Percentiles rank a stretch among this genome's conserved stretches.
Evolutionary conservation across 2,329 filamentous ascomycete species (phyloP).

Genomic region (Chaetomium strumarium): DNA sequence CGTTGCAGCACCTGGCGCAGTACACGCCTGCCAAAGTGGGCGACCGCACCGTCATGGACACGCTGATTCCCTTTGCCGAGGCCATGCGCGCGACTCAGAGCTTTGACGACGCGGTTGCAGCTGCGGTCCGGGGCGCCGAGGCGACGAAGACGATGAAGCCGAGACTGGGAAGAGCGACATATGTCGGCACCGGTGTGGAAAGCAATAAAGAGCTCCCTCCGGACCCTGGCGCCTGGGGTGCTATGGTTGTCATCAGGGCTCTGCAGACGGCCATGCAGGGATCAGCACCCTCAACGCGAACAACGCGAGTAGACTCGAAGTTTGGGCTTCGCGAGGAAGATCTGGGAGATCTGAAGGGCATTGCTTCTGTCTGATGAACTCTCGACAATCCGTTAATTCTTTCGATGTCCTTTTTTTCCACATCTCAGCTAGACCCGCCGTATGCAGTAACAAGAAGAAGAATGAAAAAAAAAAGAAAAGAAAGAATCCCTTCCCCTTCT

Average conservation of each 20-base stretch:
- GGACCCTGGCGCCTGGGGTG: slow-evolving; percentile 66
- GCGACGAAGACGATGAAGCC: slow-evolving; percentile 60
- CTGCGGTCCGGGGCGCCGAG: slow-evolving; percentile 55
- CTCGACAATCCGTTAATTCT: too few relatives aligned
- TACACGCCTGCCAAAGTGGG: slow-evolving; percentile 52
- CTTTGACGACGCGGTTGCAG: slow-evolving; percentile 51
- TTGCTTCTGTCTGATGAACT: too few relatives aligned
- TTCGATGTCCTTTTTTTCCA: too few relatives aligned
- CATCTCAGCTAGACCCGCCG: too few relatives aligned
- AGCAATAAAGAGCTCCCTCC: slow-evolving; percentile 51
- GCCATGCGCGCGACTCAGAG: slow-evolving; percentile 39
- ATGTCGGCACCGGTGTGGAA: slow-evolving; percentile 53
- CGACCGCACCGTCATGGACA: slow-evolving; percentile 54
- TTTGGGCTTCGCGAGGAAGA: too few relatives aligned
- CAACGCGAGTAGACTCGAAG: too few relatives aligned
- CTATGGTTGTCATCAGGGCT: slow-evolving; percentile 43
- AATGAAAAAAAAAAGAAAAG: too few relatives aligned
- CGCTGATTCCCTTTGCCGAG: slow-evolving; percentile 48
- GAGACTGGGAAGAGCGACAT: slow-evolving; percentile 61
- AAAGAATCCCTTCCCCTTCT: too few relatives aligned
- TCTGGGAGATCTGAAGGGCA: too few relatives aligned
- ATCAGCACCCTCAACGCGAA: slow-evolving; percentile 38
- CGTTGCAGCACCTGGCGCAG: slow-evolving; percentile 41
- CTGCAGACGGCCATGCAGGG: slow-evolving; percentile 11
- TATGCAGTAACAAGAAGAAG: too few relatives aligned